These are phyloP conservation scores for Astraeus odoratus DNA, from an alignment of 768 basidiomycete genomes.

Conservation along the genomic window DNA sequence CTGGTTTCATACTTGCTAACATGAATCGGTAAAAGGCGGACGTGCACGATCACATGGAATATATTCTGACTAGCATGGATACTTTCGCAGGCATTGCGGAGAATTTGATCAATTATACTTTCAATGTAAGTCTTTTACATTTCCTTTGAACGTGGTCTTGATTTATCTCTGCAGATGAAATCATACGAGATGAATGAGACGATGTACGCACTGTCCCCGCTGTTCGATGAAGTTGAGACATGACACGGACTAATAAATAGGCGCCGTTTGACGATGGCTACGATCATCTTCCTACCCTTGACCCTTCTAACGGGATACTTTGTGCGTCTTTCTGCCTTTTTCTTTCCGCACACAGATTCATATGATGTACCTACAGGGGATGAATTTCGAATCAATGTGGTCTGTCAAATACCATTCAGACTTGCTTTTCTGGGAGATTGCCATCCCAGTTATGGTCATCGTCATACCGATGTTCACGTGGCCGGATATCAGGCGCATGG, in stretches of 20 bases:
- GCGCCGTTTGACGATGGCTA: conserved; percentile 60
- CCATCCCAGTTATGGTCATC: conserved; percentile 50
- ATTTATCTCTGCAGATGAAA: conserved; percentile 40
- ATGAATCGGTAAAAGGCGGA: conserved; percentile 46
- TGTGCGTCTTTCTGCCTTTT: conserved; percentile 32
- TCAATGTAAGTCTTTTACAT: conserved; percentile 46
- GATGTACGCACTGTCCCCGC: conserved; percentile 46
- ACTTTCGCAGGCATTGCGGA: conserved; percentile 68
- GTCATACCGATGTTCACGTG: conserved; percentile 48
- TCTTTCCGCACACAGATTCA: conserved; percentile 14
- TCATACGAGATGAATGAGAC: conserved; percentile 73
- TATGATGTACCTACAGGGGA: conserved; percentile 38
- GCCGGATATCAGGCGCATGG: conserved; percentile 40
- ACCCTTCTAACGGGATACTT: conserved; percentile 69
- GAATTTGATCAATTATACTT: conserved; percentile 67
- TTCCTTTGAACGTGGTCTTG: not conserved
- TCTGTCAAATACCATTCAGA: conserved; percentile 40
- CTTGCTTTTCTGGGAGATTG: conserved; percentile 59
- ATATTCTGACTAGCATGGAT: conserved; percentile 60
- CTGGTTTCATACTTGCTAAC: not conserved
- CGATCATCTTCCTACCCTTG: conserved; percentile 65
- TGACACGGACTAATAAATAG: conserved; percentile 21
- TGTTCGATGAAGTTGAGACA: not conserved
- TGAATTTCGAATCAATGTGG: conserved; percentile 57
- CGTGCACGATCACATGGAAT: conserved; percentile 72